Evolutionary conservation across 176 grass and related monocot genomes (phyloP), one percentile per base, ranked within the genome.

Genomic region (Hyparrhenia diplandra): DNA sequence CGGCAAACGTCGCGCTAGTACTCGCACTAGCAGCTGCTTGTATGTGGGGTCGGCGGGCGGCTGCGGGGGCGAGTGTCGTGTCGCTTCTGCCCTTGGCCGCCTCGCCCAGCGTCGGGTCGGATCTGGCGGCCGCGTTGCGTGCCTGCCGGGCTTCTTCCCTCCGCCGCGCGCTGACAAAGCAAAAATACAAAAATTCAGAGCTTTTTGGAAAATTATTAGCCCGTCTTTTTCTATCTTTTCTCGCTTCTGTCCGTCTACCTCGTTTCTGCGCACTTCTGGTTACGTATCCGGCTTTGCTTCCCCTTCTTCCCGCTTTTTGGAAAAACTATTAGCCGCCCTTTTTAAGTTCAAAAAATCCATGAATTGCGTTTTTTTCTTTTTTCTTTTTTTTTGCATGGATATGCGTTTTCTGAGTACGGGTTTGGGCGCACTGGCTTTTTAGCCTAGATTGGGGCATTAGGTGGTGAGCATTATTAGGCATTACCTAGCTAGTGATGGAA

Each of bases 401-500:
- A n/a, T n/a, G 54, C 60, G 1, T n/a, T 34, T 35, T 35, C 16
- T 39, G n/a, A 4, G 13, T 34, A 36, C 13, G 8, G 47, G 59
- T 79, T 61, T 27, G 2, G 7, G 10, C 49, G 65, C 47, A 40
- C 34, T 64, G 52, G 10, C 18, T 23, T 69, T 86, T 65, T 74
- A 64, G 45, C 36, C n/a, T 41, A 75, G 83, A 76, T 62, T 79
- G 86, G 80, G 67, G 66, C 31, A 87, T 83, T 88, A 88, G 87
- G 85, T 86, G 74, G 76, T 82, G 54, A 39, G 60, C 69, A 71
- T 85, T 80, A 71, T 1, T 76, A 46, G 4, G 5, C 13, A 17
- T 8, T 64, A 17, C 8, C 2, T 40, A 80, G 39, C 58, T 72
- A 77, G 47, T 61, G n/a, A n/a, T 49, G 63, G 55, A 76, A 83